phyloP scores from a whole-genome alignment of 768 basidiomycete genomes.

The Wakefieldia striispora region DNA sequence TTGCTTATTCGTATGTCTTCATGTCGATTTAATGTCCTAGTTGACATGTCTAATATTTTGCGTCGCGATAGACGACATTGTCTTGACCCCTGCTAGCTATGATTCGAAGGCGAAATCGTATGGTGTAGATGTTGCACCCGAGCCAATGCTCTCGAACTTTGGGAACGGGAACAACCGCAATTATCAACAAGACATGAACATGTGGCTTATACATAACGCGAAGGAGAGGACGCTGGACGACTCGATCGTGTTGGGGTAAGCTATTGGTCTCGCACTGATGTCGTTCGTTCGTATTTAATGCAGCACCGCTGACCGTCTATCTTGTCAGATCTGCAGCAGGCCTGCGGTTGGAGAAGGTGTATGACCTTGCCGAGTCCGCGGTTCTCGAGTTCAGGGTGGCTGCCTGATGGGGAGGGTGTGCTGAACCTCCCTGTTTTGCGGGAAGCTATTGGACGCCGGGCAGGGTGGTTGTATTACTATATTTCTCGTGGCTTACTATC shows the following conservation, averaged over 20 bases:
- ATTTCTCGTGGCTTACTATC: too few relatives aligned
- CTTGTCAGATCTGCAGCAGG: slow-evolving; percentile 16
- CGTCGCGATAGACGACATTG: slow-evolving; percentile 19
- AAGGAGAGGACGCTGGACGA: slow-evolving; percentile 44
- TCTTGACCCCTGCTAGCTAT: slow-evolving; percentile 12
- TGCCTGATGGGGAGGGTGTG: slow-evolving; percentile 3
- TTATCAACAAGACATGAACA: slow-evolving; percentile 46
- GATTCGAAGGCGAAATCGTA: slow-evolving; percentile 4
- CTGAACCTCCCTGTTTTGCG: too few relatives aligned
- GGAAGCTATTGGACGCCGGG: too few relatives aligned
- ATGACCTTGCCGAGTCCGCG: slow-evolving; percentile 27
- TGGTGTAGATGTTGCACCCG: slow-evolving; percentile 35
- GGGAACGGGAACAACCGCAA: slow-evolving; percentile 39
- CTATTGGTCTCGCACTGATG: not conserved
- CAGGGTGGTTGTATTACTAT: too few relatives aligned
- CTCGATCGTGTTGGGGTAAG: slow-evolving; percentile 35
- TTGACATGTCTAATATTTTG: not conserved
- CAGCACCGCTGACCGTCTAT: not conserved
- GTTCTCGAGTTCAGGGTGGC: slow-evolving; percentile 26
- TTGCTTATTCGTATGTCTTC: slow-evolving; percentile 34
- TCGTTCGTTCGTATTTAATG: not conserved
- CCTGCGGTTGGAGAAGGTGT: slow-evolving; percentile 24
- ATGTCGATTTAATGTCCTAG: not conserved
- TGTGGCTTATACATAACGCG: slow-evolving; percentile 44
- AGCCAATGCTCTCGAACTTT: slow-evolving; percentile 48